phyloP scores from a whole-genome alignment of 1,284 basidiomycete species.

The Ganoderma leucocontextum region DNA sequence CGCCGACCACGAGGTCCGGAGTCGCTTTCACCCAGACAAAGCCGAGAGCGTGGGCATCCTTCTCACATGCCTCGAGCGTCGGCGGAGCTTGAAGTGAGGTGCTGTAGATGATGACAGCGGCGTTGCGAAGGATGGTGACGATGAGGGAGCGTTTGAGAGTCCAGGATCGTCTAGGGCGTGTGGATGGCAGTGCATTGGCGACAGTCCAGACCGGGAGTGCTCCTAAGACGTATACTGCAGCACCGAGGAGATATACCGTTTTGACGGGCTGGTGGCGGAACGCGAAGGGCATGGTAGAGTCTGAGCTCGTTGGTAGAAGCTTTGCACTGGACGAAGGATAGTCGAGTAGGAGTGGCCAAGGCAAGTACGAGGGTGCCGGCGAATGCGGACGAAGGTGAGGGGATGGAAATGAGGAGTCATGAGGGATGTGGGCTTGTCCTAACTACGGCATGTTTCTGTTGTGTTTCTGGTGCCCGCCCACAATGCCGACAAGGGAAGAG shows the following conservation, averaged over 20 bases:
- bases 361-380: too few relatives aligned
- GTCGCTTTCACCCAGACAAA: neutral
- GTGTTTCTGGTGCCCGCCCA: too few relatives aligned
- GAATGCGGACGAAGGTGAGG: too few relatives aligned
- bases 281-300: neutral
- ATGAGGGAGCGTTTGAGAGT: neutral
- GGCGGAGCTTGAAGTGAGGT: neutral
- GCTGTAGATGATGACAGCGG: neutral
- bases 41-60: neutral
- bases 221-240: neutral
- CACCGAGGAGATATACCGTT: neutral
- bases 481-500: too few relatives aligned
- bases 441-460: too few relatives aligned
- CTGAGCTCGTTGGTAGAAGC: too few relatives aligned
- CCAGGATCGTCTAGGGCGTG: neutral
- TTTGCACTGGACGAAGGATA: too few relatives aligned
- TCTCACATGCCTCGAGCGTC: neutral
- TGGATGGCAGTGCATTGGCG: neutral
- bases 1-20: neutral
- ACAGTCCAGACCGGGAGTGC: neutral
- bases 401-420: too few relatives aligned
- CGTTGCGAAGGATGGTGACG: neutral
- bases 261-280: neutral
- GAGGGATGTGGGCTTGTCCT: too few relatives aligned
- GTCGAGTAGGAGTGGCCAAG: too few relatives aligned